These are phyloP conservation scores for Neolecta irregularis DNA, from an alignment of 1,139 yeast species.

Conservation along the genomic window DNA sequence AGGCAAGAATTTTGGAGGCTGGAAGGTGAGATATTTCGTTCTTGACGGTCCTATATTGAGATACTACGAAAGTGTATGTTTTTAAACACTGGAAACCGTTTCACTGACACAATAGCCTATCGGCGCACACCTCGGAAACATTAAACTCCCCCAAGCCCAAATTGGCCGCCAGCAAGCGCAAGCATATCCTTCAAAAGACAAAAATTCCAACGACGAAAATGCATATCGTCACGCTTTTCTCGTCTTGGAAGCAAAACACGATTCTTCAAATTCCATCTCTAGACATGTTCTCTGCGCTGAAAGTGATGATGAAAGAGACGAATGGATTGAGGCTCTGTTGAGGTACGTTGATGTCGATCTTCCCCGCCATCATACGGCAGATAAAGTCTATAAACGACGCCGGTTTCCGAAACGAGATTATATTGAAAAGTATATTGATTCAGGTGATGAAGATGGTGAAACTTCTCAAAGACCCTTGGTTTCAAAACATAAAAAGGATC, in stretches of 20 bases:
- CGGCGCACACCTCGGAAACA: slow-evolving; percentile 42
- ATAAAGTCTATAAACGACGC: too few relatives aligned
- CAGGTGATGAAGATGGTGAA: slow-evolving; percentile 4
- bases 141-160: slow-evolving; percentile 42
- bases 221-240: slow-evolving; percentile 69
- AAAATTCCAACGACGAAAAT: slow-evolving; percentile 31
- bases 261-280: slow-evolving; percentile 36
- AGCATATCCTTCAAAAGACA: slow-evolving; percentile 16
- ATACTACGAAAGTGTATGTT: slow-evolving; percentile 41
- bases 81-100: too few relatives aligned
- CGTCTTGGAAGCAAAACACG: slow-evolving; percentile 46
- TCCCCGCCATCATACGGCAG: background rate
- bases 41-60: slow-evolving; percentile 51
- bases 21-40: slow-evolving; percentile 66
- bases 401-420: too few relatives aligned
- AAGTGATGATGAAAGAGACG: slow-evolving; percentile 61
- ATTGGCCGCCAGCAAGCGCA: slow-evolving; percentile 45
- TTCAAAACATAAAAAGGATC: too few relatives aligned
- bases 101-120: too few relatives aligned
- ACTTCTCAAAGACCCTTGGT: too few relatives aligned
- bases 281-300: slow-evolving; percentile 74
- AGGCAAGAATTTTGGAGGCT: slow-evolving; percentile 43
- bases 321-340: slow-evolving; percentile 52
- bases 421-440: background rate
- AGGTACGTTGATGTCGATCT: slow-evolving; percentile 24